Evolutionary conservation across 2,329 filamentous ascomycete genomes (phyloP).

Genomic region (Trichoderma sp.): DNA sequence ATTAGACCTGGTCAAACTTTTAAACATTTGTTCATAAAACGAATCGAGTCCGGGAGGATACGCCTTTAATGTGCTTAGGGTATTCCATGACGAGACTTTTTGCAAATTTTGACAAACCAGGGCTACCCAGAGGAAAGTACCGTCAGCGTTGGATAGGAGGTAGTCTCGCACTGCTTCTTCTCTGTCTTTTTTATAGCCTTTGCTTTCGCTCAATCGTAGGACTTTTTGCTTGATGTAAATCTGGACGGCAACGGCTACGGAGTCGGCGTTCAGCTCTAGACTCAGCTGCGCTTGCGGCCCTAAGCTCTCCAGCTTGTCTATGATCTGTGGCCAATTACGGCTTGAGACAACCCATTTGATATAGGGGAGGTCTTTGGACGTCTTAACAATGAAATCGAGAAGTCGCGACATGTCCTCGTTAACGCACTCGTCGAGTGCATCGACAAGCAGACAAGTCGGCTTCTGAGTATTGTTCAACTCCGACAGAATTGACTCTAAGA

Average conservation of each 20-base stretch:
- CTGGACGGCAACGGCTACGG: slow-evolving; percentile 38
- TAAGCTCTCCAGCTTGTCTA: slow-evolving; percentile 31
- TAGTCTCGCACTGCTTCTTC: slow-evolving; percentile 17
- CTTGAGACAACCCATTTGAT: slow-evolving; percentile 49
- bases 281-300: slow-evolving; percentile 30
- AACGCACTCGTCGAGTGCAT: slow-evolving; percentile 47
- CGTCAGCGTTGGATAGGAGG: slow-evolving; percentile 36
- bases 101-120: slow-evolving; percentile 26
- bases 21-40: slow-evolving; percentile 43
- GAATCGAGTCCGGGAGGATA: slow-evolving; percentile 38
- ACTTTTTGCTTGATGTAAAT: slow-evolving; percentile 43
- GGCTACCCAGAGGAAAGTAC: slow-evolving; percentile 35
- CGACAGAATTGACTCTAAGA: slow-evolving; percentile 43
- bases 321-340: slow-evolving; percentile 43
- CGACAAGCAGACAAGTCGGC: slow-evolving; percentile 40
- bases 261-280: slow-evolving; percentile 40
- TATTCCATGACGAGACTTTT: slow-evolving; percentile 19
- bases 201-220: slow-evolving; percentile 27
- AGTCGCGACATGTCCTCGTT: slow-evolving; percentile 36
- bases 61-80: slow-evolving; percentile 22
- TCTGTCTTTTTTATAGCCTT: slow-evolving; percentile 21
- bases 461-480: slow-evolving; percentile 28
- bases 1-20: slow-evolving; percentile 30
- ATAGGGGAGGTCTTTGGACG: neutral
- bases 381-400: slow-evolving; percentile 37